Evolutionary conservation across 2,329 filamentous ascomycete species (phyloP).

Genomic region (Aschersonia sp.): DNA sequence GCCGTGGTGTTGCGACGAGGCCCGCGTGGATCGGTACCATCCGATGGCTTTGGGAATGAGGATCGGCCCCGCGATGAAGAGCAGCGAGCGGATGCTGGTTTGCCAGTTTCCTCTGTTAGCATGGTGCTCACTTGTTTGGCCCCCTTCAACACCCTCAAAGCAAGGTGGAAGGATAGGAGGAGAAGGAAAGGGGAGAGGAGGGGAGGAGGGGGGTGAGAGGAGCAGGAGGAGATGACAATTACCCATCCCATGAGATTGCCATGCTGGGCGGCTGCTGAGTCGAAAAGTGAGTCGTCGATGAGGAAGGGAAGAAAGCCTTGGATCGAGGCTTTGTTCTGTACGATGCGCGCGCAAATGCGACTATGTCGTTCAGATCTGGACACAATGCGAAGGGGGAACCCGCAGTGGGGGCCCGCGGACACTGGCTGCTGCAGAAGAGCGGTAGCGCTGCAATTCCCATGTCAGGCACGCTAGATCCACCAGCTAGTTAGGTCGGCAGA

Average conservation of each 20-base stretch:
- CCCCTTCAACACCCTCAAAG: background rate
- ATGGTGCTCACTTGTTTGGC: no score
- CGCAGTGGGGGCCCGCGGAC: no score
- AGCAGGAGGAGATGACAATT: background rate
- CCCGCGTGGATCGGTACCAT: slow-evolving; percentile 40
- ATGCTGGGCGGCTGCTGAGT: slow-evolving; percentile 2
- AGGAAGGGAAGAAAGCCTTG: no score
- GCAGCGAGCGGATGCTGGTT: slow-evolving; percentile 36
- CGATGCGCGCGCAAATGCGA: no score
- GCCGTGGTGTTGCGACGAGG: background rate
- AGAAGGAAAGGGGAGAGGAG: no score
- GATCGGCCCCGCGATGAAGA: slow-evolving; percentile 54
- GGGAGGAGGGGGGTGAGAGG: background rate
- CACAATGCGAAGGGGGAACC: no score
- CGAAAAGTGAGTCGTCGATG: background rate
- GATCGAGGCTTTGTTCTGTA: no score
- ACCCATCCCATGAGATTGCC: slow-evolving; percentile 7
- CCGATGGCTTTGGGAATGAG: slow-evolving; percentile 51
- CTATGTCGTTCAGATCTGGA: no score
- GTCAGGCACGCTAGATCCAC: no score
- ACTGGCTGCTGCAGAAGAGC: no score
- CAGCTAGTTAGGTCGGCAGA: no score
- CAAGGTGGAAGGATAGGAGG: background rate
- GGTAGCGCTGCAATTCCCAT: no score
- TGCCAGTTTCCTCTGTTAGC: background rate